Evolutionary conservation across 768 basidiomycete genomes (phyloP).

Genomic region (Serpula lacrymans): DNA sequence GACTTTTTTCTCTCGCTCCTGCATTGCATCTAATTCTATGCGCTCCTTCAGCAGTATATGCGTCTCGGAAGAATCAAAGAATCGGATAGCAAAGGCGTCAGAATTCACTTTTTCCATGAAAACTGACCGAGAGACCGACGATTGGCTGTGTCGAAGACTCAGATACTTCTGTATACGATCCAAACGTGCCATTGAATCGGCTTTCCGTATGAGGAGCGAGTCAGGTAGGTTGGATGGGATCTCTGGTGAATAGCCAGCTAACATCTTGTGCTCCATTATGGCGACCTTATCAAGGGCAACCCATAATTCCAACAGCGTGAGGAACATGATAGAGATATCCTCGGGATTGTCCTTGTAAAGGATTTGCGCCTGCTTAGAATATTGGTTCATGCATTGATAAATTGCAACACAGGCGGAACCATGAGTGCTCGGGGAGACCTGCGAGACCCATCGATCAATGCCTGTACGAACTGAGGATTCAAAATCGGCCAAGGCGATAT

Average conservation of each 20-base stretch:
- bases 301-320: constrained; percentile 48
- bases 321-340: constrained; percentile 36
- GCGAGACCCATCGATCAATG: constrained; percentile 5
- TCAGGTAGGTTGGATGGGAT: constrained; percentile 37
- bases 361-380: constrained; percentile 12
- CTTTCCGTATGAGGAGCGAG: constrained; percentile 36
- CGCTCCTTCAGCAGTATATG: constrained; percentile 18
- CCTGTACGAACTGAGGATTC: neutral
- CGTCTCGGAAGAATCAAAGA: constrained; percentile 18
- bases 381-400: constrained; percentile 1
- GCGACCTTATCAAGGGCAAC: constrained; percentile 39
- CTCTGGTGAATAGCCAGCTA: constrained; percentile 44
- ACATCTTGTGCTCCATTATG: constrained; percentile 32
- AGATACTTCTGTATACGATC: constrained; percentile 27
- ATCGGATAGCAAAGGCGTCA: constrained; percentile 30
- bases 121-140: constrained; percentile 21
- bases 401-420: neutral
- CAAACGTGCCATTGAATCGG: constrained; percentile 25
- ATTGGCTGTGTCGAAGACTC: constrained; percentile 18
- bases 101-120: constrained; percentile 23
- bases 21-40: constrained; percentile 27
- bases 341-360: constrained; percentile 35
- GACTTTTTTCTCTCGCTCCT: constrained; percentile 14
- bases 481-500: constrained; percentile 5
- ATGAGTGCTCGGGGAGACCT: too few species aligned